Percentiles rank a stretch among this genome's conserved stretches.
phyloP scores from a whole-genome alignment of 305 asterid species.

The Striga hermonthica region DNA sequence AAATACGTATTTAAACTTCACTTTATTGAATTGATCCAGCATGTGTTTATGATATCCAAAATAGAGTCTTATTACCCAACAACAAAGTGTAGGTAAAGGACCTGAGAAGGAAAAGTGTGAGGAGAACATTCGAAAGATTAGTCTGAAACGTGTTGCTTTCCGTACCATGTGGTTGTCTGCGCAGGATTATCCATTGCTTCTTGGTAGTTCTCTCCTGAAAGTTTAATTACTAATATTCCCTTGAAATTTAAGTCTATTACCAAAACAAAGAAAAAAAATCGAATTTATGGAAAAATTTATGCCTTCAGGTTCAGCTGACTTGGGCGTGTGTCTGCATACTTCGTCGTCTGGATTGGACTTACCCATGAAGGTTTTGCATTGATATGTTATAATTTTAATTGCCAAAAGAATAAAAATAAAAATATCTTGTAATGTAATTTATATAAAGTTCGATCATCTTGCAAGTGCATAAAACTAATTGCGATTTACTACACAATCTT shows the following conservation, averaged over 20 bases:
- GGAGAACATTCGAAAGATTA: constrained; percentile 69
- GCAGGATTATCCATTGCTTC: constrained; percentile 93
- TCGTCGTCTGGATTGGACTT: constrained; percentile 95
- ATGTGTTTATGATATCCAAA: neutral
- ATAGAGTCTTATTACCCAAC: neutral
- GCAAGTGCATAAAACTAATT: neutral
- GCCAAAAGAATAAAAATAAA: too few relatives aligned
- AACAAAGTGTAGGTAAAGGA: constrained; percentile 70
- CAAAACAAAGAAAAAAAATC: neutral
- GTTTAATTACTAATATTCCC: neutral
- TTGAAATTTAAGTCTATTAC: neutral
- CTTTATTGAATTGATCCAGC: neutral
- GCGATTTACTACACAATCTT: neutral
- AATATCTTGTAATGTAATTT: too few relatives aligned
- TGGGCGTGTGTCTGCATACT: constrained; percentile 92
- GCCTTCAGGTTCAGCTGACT: constrained; percentile 79
- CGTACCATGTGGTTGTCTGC: constrained; percentile 97
- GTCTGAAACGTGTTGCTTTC: constrained; percentile 87
- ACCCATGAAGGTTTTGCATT: constrained; percentile 78
- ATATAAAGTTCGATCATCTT: neutral
- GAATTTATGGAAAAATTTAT: neutral
- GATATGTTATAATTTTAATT: constrained; percentile 20
- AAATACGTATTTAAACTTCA: constrained; percentile 14
- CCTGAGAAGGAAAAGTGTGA: constrained; percentile 97
- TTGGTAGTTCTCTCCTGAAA: constrained; percentile 46